Conservation (phyloP, 345 rosid species). For the Citrus cavaleriei region DNA sequence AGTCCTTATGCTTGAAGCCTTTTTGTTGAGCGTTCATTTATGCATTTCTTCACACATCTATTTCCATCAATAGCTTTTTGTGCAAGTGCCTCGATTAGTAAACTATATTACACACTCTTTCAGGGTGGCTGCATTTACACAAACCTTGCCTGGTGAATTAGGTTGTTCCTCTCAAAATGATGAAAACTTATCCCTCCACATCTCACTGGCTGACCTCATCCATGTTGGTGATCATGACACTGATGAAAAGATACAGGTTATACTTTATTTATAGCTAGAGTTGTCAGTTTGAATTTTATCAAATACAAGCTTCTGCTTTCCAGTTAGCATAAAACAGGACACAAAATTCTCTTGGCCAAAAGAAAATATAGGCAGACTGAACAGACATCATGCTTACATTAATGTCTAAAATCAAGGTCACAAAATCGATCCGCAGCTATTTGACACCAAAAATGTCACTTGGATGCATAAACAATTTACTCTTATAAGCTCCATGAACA, state of each 20-base stretch:
- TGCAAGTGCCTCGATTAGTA: neutral
- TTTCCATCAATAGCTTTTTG: no score
- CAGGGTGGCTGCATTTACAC: neutral
- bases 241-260: constrained; percentile 37
- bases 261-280: constrained; percentile 26
- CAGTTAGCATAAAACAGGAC: neutral
- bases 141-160: no score
- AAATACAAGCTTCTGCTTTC: neutral
- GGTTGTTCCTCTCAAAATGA: neutral
- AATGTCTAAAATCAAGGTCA: constrained; percentile 6
- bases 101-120: neutral
- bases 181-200: neutral
- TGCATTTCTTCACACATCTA: no score
- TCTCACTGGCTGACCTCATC: neutral
- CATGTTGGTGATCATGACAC: constrained; percentile 8
- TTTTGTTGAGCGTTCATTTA: no score
- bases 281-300: neutral
- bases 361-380: neutral
- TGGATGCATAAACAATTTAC: constrained; percentile 26
- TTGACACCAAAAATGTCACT: constrained; percentile 21
- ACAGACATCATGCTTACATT: neutral
- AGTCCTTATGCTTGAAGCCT: neutral
- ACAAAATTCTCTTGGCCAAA: neutral
- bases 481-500: constrained; percentile 25
- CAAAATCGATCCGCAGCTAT: constrained; percentile 3